Evolutionary conservation across 345 rosid species (phyloP).

Genomic region (Lumnitzera racemosa): DNA sequence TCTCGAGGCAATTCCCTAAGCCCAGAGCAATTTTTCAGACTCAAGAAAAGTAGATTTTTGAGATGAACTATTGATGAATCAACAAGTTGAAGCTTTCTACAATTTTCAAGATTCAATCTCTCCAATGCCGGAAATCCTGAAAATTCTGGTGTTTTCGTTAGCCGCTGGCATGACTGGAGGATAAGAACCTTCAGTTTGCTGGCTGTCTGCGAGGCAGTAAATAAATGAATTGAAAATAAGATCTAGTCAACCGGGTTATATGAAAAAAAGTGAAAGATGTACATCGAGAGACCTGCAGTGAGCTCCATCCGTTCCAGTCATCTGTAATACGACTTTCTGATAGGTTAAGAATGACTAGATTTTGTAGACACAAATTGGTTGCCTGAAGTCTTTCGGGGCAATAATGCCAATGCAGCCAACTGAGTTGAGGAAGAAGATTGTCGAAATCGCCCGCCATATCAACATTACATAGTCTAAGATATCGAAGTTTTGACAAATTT

Average conservation of each 20-base stretch:
- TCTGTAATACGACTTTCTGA: rapidly evolving
- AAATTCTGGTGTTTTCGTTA: conserved; percentile 2
- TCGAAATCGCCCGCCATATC: neutral
- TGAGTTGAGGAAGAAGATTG: rapidly evolving
- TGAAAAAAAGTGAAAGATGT: no score
- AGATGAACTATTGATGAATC: conserved; percentile 2
- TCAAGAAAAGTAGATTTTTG: conserved; percentile 3
- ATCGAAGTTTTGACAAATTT: no score
- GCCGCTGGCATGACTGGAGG: neutral
- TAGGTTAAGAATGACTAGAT: neutral
- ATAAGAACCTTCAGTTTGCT: conserved; percentile 2
- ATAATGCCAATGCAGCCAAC: no score
- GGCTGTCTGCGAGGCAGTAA: neutral
- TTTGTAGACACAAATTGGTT: rapidly evolving
- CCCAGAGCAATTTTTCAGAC: neutral
- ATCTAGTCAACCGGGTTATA: no score
- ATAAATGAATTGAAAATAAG: no score
- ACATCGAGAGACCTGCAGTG: neutral
- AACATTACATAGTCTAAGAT: no score
- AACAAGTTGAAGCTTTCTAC: neutral
- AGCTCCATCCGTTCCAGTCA: neutral
- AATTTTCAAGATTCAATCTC: neutral
- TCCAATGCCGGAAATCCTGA: neutral
- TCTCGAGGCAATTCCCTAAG: conserved; percentile 1
- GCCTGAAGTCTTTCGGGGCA: rapidly evolving